phyloP scores from a whole-genome alignment of 495 filamentous ascomycete species.

The Podospora tetraspora region DNA sequence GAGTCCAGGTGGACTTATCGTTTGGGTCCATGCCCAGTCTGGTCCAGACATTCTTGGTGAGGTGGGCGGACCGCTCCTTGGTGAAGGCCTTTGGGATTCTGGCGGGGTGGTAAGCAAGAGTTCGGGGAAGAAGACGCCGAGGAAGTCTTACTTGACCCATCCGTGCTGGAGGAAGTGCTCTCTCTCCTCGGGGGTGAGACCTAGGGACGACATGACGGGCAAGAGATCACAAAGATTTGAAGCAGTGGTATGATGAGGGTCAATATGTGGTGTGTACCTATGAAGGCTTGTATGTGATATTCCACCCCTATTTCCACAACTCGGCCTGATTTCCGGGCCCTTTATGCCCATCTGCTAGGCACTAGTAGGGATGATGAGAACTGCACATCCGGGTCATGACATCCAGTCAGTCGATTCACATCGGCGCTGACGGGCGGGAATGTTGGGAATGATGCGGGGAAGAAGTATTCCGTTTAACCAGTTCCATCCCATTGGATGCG shows the following conservation, averaged over 20 bases:
- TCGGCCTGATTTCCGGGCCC: not conserved
- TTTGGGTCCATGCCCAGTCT: constrained; percentile 60
- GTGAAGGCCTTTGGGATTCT: constrained; percentile 48
- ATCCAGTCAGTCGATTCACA: not conserved
- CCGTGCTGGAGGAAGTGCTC: constrained; percentile 63
- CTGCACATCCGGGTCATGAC: not conserved
- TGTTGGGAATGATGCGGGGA: constrained; percentile 2
- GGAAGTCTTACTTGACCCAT: constrained; percentile 47
- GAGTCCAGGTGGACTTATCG: constrained; percentile 64
- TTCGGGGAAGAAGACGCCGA: not conserved
- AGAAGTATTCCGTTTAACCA: constrained; percentile 6
- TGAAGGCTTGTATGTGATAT: not conserved
- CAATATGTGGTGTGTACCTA: too few species aligned
- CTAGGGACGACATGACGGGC: constrained; percentile 27
- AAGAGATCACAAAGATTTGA: not conserved
- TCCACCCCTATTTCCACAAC: not conserved
- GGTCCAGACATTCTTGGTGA: constrained; percentile 59
- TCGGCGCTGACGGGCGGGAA: not conserved
- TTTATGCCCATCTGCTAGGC: not conserved
- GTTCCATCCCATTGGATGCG: constrained; percentile 4
- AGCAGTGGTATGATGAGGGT: not conserved
- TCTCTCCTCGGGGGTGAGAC: constrained; percentile 56
- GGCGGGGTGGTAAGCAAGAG: not conserved
- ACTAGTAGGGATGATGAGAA: not conserved
- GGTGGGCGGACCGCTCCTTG: constrained; percentile 50